Base-by-base conservation (phyloP, 805 yeast species). In the Cyberlindnera amylophila region DNA sequence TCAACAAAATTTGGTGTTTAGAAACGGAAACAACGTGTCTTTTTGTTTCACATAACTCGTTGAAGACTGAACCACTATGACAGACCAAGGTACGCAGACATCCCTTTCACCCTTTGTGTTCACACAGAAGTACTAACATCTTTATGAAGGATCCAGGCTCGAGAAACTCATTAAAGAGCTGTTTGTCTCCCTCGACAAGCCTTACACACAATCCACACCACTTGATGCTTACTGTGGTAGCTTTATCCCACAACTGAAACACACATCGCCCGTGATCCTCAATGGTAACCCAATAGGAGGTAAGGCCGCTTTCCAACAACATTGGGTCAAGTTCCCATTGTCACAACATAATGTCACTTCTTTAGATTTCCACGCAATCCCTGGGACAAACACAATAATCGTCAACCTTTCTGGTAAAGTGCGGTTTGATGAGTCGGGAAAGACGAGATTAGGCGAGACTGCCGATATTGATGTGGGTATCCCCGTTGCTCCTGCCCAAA, bases 341-440 rank as follows among this genome's bases (percentile, higher is more conserved):
- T 70, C 88, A 1, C 79, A 75, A 44, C 93, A 84, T 56, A 77
- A 69, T 41, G 55, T 83, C 32, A 75, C 78, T n/a, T 74, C 81
- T 11, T 70, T 74, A 40, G 91, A 84, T 57, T 72, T 77, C 36
- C 93, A 84, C 55, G 64, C 77, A 44, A 72, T 84, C 9, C 86
- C 86, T 0, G 86, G 86, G 1, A 70, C 84, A 0, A 79, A 78
- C 1, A 67, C 74, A 1, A 59, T 70, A 30, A 68, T 82, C 7
- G 68, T 80, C 23, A 72, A 71, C 42, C 63, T 77, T 13, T 67
- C 69, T 39, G 66, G 77, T 13, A 85, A 82, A 58, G 85, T 84
- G 11, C 69, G 81, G 46, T 85, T 84, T 52, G 93, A 86, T 60
- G 93, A 86, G 54, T 74, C 82, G 41, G 93, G 93, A 0, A 72